These are phyloP conservation scores for Ogataea wickerhamii DNA, from an alignment of 805 yeast genomes.

Conservation along the genomic window DNA sequence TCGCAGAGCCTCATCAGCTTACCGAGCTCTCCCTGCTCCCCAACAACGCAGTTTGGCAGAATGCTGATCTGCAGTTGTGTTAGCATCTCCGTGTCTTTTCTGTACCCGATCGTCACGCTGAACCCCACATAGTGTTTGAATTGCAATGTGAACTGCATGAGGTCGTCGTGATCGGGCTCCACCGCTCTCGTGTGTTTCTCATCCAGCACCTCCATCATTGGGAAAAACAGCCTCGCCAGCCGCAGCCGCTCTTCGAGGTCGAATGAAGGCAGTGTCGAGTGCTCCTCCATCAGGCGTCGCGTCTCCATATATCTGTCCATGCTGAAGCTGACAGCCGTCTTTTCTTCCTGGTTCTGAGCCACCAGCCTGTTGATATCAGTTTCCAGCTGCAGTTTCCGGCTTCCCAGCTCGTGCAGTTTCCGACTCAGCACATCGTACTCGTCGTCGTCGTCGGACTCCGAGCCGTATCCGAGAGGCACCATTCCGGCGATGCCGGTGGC, in stretches of 20 bases:
- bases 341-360: not conserved
- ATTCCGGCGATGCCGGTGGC: not conserved
- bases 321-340: constrained; percentile 10
- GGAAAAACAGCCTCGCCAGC: constrained; percentile 25
- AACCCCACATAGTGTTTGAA: constrained; percentile 19
- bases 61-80: constrained; percentile 9
- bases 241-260: constrained; percentile 25
- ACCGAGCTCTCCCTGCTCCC: constrained; percentile 17
- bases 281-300: constrained; percentile 13
- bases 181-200: not conserved
- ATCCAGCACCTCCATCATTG: constrained; percentile 23
- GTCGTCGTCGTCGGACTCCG: constrained; percentile 9
- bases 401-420: constrained; percentile 7
- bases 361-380: constrained; percentile 5
- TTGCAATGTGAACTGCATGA: constrained; percentile 11
- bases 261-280: constrained; percentile 28
- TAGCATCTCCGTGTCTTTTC: constrained; percentile 12
- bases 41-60: constrained; percentile 6
- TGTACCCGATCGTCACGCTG: constrained; percentile 10
- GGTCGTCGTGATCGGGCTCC: not conserved
- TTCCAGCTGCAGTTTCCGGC: constrained; percentile 3
- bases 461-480: not conserved
- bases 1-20: constrained; percentile 11
- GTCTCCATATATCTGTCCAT: constrained; percentile 17
- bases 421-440: constrained; percentile 10